Evolutionary conservation across 805 yeast species (phyloP).

Genomic region (Diddensiella caesifluorescens): DNA sequence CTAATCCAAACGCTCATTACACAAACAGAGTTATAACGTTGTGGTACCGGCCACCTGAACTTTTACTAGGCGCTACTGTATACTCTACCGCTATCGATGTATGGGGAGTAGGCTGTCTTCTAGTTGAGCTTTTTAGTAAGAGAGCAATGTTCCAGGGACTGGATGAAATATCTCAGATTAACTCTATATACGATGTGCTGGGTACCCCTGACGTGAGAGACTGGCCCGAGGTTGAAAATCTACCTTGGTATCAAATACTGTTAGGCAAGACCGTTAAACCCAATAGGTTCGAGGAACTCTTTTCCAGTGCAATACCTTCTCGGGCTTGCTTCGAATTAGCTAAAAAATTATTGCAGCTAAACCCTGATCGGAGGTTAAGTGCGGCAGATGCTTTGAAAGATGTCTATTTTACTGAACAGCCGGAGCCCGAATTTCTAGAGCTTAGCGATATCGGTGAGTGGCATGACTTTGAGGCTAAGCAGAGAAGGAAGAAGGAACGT

Average conservation of each 20-base stretch:
- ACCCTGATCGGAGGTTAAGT: constrained; percentile 62
- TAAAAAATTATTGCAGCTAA: constrained; percentile 51
- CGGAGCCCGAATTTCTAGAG: constrained; percentile 53
- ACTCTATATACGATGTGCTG: constrained; percentile 71
- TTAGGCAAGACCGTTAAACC: constrained; percentile 45
- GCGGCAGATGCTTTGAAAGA: constrained; percentile 68
- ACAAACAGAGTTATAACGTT: constrained; percentile 93
- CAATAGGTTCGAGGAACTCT: constrained; percentile 38
- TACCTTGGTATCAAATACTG: constrained; percentile 92
- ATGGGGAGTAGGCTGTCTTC: constrained; percentile 95
- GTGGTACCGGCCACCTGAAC: constrained; percentile 97
- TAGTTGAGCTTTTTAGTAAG: constrained; percentile 73
- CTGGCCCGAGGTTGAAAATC: constrained; percentile 73
- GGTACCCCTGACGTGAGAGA: constrained; percentile 71
- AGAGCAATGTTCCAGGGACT: constrained; percentile 79
- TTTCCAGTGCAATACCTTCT: constrained; percentile 41
- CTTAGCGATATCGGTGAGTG: constrained; percentile 75
- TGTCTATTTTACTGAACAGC: constrained; percentile 65
- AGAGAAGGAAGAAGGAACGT: constrained; percentile 50
- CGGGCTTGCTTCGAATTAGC: constrained; percentile 58
- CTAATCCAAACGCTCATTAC: constrained; percentile 57
- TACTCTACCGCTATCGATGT: constrained; percentile 89
- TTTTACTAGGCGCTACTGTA: constrained; percentile 81
- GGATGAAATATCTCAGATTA: constrained; percentile 81
- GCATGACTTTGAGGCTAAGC: constrained; percentile 95